phyloP scores from a whole-genome alignment of 345 rosid genomes.

The Xanthoceras sorbifolium region DNA sequence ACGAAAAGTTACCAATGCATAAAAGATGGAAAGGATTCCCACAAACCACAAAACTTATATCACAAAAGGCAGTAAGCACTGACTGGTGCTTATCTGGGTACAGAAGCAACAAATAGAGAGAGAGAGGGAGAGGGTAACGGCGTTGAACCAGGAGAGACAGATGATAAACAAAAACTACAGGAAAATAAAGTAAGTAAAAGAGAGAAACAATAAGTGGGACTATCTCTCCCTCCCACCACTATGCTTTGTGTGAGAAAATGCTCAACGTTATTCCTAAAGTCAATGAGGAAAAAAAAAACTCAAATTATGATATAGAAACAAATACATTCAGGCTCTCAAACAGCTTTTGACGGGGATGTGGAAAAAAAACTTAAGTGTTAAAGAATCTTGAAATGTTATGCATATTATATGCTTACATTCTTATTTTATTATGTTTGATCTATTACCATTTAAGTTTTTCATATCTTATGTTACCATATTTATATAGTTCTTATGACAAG shows the following conservation, averaged over 20 bases:
- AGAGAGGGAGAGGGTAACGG: not conserved
- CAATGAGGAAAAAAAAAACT: not conserved
- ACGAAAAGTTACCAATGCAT: not conserved
- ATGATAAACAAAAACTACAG: not conserved
- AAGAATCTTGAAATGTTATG: too few relatives aligned
- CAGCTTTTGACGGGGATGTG: not conserved
- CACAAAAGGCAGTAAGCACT: not conserved
- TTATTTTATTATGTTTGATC: too few relatives aligned
- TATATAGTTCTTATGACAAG: too few relatives aligned
- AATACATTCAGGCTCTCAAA: not conserved
- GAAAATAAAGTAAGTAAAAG: not conserved
- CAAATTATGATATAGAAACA: not conserved
- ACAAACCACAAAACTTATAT: not conserved
- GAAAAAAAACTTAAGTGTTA: too few relatives aligned
- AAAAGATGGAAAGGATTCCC: not conserved
- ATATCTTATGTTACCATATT: too few relatives aligned
- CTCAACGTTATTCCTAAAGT: not conserved
- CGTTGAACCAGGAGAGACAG: not conserved
- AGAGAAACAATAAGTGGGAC: not conserved
- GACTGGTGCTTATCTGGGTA: not conserved
- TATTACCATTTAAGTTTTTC: too few relatives aligned
- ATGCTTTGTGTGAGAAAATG: not conserved
- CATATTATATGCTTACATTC: too few relatives aligned
- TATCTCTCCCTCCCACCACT: not conserved
- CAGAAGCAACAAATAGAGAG: not conserved